Percentiles rank a stretch among this genome's conserved stretches.
Evolutionary conservation across 1,284 basidiomycete genomes (phyloP).

Genomic region (Fomitopsis pinicola): DNA sequence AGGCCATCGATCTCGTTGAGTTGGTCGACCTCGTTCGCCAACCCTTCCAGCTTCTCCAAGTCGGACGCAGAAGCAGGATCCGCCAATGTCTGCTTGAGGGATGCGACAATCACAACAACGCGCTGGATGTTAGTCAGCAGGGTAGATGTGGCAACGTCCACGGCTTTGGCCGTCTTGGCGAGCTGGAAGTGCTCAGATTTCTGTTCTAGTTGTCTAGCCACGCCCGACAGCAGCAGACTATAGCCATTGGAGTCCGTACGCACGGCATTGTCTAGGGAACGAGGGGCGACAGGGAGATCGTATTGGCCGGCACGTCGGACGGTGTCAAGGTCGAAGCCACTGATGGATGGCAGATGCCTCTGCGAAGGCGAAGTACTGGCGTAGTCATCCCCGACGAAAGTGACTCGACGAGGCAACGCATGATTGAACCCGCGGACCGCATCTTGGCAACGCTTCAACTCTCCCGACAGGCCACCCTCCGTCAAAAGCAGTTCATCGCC

Average conservation of each 20-base stretch:
- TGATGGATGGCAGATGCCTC: slow-evolving; percentile 29
- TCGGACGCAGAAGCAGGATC: slow-evolving; percentile 23
- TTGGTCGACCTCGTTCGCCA: slow-evolving; percentile 36
- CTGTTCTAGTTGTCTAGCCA: slow-evolving; percentile 45
- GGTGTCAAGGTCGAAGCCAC: slow-evolving; percentile 30
- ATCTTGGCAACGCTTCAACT: slow-evolving; percentile 33
- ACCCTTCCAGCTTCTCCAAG: slow-evolving; percentile 29
- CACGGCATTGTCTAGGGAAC: slow-evolving; percentile 60
- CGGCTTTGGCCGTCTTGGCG: slow-evolving; percentile 45
- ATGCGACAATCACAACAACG: slow-evolving; percentile 34
- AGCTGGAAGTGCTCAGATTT: slow-evolving; percentile 46
- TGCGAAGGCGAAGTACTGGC: slow-evolving; percentile 20
- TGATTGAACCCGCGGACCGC: slow-evolving; percentile 44
- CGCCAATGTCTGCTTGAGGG: slow-evolving; percentile 30
- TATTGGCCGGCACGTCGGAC: slow-evolving; percentile 28
- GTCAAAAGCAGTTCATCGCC: slow-evolving; percentile 25
- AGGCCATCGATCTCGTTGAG: slow-evolving; percentile 31
- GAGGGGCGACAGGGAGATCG: slow-evolving; percentile 55
- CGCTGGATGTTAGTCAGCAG: slow-evolving; percentile 35
- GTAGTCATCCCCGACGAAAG: slow-evolving; percentile 41
- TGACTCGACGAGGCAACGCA: slow-evolving; percentile 43
- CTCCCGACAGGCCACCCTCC: slow-evolving; percentile 31
- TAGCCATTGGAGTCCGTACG: slow-evolving; percentile 69
- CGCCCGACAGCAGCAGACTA: slow-evolving; percentile 56
- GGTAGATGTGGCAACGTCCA: slow-evolving; percentile 42